phyloP scores from a whole-genome alignment of 805 yeast species.

The Dipodascus albidus region DNA sequence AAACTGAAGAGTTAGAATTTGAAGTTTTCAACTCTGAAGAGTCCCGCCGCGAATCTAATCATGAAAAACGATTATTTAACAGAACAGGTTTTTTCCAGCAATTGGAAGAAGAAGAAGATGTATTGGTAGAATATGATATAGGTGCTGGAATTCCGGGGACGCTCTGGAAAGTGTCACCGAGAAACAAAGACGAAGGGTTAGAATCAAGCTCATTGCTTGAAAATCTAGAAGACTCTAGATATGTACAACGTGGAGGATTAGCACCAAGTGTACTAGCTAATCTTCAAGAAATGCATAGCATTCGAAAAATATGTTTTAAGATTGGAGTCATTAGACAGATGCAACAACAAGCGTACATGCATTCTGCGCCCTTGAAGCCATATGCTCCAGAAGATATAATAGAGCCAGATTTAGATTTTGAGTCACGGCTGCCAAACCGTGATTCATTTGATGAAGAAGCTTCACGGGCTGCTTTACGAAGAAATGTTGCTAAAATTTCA shows the following conservation, averaged over 20 bases:
- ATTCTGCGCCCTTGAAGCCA: slow-evolving; percentile 59
- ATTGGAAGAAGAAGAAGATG: slow-evolving; percentile 26
- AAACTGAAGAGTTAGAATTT: slow-evolving; percentile 29
- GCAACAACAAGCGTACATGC: slow-evolving; percentile 72
- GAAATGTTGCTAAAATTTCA: slow-evolving; percentile 62
- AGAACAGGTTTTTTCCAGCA: slow-evolving; percentile 13
- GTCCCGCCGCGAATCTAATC: slow-evolving; percentile 22
- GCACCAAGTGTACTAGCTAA: slow-evolving; percentile 51
- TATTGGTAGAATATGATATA: slow-evolving; percentile 66
- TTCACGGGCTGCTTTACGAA: slow-evolving; percentile 53
- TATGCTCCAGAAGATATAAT: slow-evolving; percentile 52
- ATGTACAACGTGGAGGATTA: slow-evolving; percentile 36
- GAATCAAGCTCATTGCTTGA: slow-evolving; percentile 38
- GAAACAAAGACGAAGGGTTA: slow-evolving; percentile 35
- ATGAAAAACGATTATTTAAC: slow-evolving; percentile 15
- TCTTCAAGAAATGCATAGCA: slow-evolving; percentile 72
- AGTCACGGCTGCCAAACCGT: slow-evolving; percentile 62
- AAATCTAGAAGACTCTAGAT: slow-evolving; percentile 30
- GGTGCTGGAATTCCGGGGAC: slow-evolving; percentile 69
- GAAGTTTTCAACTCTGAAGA: slow-evolving; percentile 8
- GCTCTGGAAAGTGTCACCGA: slow-evolving; percentile 12
- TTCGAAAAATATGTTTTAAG: slow-evolving; percentile 78
- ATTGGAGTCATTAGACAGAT: slow-evolving; percentile 79
- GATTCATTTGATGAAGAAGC: slow-evolving; percentile 49
- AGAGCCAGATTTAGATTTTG: slow-evolving; percentile 70